These are phyloP conservation scores for Carex sylvatica DNA, from an alignment of 202 grass and related monocot species.

Conservation along the genomic window DNA sequence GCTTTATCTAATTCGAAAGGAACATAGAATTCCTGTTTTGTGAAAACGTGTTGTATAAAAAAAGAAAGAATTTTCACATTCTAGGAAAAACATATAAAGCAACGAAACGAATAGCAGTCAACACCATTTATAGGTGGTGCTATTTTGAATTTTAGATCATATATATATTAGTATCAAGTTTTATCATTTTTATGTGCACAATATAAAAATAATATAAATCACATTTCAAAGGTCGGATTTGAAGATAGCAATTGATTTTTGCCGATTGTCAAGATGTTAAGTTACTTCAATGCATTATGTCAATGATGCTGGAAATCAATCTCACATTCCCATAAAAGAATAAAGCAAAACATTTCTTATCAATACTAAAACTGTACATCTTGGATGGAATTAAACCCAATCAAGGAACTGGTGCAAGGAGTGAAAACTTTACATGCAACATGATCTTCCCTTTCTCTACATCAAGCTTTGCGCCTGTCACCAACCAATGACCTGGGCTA, in stretches of 20 bases:
- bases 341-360: neutral
- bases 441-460: constrained; percentile 83
- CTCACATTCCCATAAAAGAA: neutral
- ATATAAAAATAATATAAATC: no score
- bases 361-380: constrained; percentile 33
- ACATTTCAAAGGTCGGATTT: no score
- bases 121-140: neutral
- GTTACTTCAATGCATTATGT: neutral
- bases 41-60: no score
- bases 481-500: constrained; percentile 82
- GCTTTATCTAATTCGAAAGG: no score
- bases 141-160: no score
- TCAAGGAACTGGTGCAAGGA: constrained; percentile 60
- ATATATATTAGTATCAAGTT: no score
- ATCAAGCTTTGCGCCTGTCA: constrained; percentile 78
- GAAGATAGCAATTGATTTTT: no score
- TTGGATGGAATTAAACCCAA: neutral
- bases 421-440: constrained; percentile 88
- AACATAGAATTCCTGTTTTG: no score
- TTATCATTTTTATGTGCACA: no score
- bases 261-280: no score
- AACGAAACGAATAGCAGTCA: neutral
- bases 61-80: neutral
- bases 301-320: neutral
- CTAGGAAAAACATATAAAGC: neutral